Conservation (phyloP, 352 stramenopile species). For the Phytophthora lateralis region DNA sequence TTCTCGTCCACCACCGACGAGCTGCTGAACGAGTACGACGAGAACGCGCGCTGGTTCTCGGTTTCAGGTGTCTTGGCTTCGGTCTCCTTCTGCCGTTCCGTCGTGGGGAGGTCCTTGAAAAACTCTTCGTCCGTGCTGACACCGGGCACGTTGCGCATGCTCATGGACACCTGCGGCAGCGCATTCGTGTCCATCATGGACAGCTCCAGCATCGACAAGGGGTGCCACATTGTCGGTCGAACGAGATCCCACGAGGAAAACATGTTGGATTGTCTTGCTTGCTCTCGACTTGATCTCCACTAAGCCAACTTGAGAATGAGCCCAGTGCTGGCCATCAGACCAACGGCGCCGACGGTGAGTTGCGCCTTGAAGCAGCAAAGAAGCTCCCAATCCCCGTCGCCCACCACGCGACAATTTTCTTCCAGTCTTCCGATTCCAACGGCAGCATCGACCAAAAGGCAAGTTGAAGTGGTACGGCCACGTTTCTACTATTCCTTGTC, state of each 20-base stretch:
- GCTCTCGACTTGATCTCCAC: slow-evolving; percentile 22
- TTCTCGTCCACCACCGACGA: slow-evolving; percentile 77
- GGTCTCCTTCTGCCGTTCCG: slow-evolving; percentile 38
- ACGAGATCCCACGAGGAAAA: slow-evolving; percentile 84
- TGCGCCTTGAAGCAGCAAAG: no score
- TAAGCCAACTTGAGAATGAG: slow-evolving; percentile 37
- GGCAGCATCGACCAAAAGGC: slow-evolving; percentile 3
- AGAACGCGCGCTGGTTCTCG: slow-evolving; percentile 55
- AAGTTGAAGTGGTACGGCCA: slow-evolving; percentile 19
- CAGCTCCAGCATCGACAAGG: slow-evolving; percentile 81
- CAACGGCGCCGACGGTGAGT: no score
- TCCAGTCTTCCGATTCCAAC: slow-evolving; percentile 9
- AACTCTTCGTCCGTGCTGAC: slow-evolving; percentile 74
- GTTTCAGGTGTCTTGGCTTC: slow-evolving; percentile 33
- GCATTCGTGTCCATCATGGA: slow-evolving; percentile 78
- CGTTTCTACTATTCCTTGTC: slow-evolving; percentile 4
- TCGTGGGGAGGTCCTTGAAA: slow-evolving; percentile 72
- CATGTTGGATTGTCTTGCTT: slow-evolving; percentile 26
- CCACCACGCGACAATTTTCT: slow-evolving; percentile 3
- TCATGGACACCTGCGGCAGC: slow-evolving; percentile 52
- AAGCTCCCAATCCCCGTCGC: slow-evolving; percentile 7
- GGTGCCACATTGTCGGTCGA: slow-evolving; percentile 77
- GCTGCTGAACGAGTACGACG: slow-evolving; percentile 80
- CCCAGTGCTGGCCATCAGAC: no score
- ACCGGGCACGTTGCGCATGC: slow-evolving; percentile 40